These are phyloP conservation scores for Prinsepia uniflora DNA, from an alignment of 306 rosid species.

Conservation along the genomic window DNA sequence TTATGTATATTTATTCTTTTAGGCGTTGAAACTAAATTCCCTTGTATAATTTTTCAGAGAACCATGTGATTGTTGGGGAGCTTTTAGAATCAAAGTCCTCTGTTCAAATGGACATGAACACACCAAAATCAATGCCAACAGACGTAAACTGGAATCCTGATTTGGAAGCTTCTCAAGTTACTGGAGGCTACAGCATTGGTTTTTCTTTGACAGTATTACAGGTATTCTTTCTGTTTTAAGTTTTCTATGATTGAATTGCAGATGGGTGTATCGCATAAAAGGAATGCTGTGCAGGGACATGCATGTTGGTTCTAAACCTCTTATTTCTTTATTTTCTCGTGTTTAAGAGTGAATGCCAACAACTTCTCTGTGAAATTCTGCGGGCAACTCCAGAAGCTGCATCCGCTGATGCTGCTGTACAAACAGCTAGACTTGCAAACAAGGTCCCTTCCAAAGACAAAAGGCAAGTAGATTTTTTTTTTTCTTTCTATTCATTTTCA, in stretches of 20 bases:
- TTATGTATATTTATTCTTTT: not conserved
- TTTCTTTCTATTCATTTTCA: conserved; percentile 18
- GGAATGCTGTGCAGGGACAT: conserved; percentile 2
- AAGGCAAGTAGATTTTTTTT: conserved; percentile 59
- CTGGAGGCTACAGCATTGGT: conserved; percentile 94
- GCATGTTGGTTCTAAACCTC: conserved; percentile 16
- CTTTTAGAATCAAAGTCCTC: conserved; percentile 71
- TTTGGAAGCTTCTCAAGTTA: conserved; percentile 82
- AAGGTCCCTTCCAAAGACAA: conserved; percentile 88
- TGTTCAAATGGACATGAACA: conserved; percentile 63
- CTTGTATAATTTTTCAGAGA: conserved; percentile 49
- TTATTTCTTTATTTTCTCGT: conserved; percentile 22
- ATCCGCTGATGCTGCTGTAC: conserved; percentile 97
- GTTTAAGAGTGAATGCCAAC: conserved; percentile 95
- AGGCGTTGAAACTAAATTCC: conserved; percentile 26
- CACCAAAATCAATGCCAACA: conserved; percentile 63
- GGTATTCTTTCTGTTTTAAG: conserved; percentile 39
- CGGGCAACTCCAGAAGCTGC: conserved; percentile 99
- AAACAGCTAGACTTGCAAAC: conserved; percentile 95
- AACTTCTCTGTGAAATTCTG: conserved; percentile 93
- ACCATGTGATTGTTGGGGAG: conserved; percentile 94
- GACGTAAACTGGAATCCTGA: conserved; percentile 76
- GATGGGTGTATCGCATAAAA: conserved; percentile 14
- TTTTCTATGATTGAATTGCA: conserved; percentile 11
- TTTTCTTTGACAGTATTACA: conserved; percentile 95